Base-by-base conservation (phyloP, 768 basidiomycete species). In the Boletus fagicola region DNA sequence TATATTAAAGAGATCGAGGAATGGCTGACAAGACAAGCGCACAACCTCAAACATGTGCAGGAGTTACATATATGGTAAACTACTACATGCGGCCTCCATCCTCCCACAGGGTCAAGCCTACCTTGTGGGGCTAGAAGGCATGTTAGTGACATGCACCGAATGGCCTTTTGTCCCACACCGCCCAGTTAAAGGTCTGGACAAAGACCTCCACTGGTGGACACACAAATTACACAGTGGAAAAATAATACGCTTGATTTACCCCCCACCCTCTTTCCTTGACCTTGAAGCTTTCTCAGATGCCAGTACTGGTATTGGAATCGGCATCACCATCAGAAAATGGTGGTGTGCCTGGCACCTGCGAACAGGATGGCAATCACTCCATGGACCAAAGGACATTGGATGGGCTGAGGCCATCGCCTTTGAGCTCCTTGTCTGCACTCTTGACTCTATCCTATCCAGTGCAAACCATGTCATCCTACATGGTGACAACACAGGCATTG, bases 221-320 rank as follows among this genome's bases (percentile, higher is more conserved):
- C 5, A n/a, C 5, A 30, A 5, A 1, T 5, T 16, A 4, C 1
- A 0, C 4, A 11, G 10, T 0, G 5, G n/a, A 0, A 20, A 9
- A 1, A 4, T n/a, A 3, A 20, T 11, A 20, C 3, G 13, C 12
- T 18, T n/a, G 1, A 39, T 51, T 2, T 4, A 8, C 20, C 28
- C 50, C 1, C 36, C 12, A 10, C 11, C n/a, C 6, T 10, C 26
- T 8, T 51, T 30, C 9, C 6, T n/a, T 0, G 9, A 51, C 28
- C 26, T 7, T 0, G 5, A 6, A 7, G 38, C 28, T 1, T 51
- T 8, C 8, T 49, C 22, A 0, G 33, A 49, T 49, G 48, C 48
- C 44, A 45, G 26, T 28, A 18, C 44, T 45, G 5, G 44, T 11
- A 5, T 45, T 45, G 24, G 26, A 45, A 10, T 49, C 9, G 1